These are phyloP conservation scores for Neobulgaria alba DNA, from an alignment of 2,329 filamentous ascomycete species.

Conservation along the genomic window DNA sequence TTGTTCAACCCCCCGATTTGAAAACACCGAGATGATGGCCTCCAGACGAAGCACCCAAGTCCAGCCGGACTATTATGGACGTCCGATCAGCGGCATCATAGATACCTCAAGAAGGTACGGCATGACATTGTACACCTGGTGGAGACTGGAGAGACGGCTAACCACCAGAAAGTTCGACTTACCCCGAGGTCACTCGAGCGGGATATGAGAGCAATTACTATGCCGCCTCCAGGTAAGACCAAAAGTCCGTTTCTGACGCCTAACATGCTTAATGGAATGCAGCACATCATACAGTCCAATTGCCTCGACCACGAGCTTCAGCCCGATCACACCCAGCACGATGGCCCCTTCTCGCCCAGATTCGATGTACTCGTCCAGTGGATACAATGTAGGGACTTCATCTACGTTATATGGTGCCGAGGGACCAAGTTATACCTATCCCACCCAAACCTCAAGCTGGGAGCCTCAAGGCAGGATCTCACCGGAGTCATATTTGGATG, in stretches of 20 bases:
- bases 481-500: conserved; percentile 28
- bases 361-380: conserved; percentile 24
- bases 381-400: conserved; percentile 23
- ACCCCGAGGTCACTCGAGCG: conserved; percentile 20
- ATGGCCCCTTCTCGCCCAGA: conserved; percentile 18
- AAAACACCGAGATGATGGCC: conserved; percentile 23
- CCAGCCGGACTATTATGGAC: conserved; percentile 27
- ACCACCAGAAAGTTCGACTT: conserved; percentile 21
- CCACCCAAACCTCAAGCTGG: conserved; percentile 23
- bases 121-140: conserved; percentile 1
- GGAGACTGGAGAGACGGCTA: conserved; percentile 17
- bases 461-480: conserved; percentile 28
- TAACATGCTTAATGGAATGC: conserved; percentile 22
- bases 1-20: conserved; percentile 13
- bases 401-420: conserved; percentile 25
- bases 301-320: conserved; percentile 22
- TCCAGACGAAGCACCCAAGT: conserved; percentile 27
- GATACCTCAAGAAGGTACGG: conserved; percentile 28
- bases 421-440: conserved; percentile 25
- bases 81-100: conserved; percentile 18
- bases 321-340: conserved; percentile 16
- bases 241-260: conserved; percentile 16
- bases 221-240: conserved; percentile 26
- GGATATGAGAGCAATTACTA: conserved; percentile 25
- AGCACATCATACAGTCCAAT: conserved; percentile 21